Conservation (phyloP, 2,329 filamentous ascomycete species). For the Talaromyces sp. region DNA sequence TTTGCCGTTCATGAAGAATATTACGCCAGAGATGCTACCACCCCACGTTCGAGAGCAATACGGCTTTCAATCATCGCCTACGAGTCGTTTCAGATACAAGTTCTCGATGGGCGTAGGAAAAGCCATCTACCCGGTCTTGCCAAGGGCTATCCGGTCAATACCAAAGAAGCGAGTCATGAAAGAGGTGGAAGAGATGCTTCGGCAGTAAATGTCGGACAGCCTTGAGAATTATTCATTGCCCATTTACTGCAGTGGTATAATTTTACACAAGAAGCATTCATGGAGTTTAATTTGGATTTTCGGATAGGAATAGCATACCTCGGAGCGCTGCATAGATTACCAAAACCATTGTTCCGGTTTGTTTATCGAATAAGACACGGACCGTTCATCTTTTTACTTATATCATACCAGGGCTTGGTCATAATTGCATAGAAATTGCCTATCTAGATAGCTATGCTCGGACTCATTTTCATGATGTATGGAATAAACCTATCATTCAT, state of each 20-base stretch:
- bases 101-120: conserved; percentile 32
- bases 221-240: background rate
- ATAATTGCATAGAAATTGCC: background rate
- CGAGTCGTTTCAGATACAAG: conserved; percentile 29
- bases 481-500: background rate
- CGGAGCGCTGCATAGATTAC: background rate
- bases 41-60: conserved; percentile 33
- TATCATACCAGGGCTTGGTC: background rate
- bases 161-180: conserved; percentile 32
- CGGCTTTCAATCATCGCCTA: conserved; percentile 29
- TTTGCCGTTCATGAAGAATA: conserved; percentile 31
- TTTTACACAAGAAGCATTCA: background rate
- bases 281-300: background rate
- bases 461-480: background rate
- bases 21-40: conserved; percentile 36
- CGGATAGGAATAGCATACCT: background rate
- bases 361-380: background rate
- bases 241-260: background rate
- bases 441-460: background rate
- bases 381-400: background rate
- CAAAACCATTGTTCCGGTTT: background rate
- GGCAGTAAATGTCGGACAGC: background rate
- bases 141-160: conserved; percentile 29
- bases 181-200: conserved; percentile 22
- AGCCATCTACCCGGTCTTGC: conserved; percentile 34